These are phyloP conservation scores for Penstemon barbatus DNA, from an alignment of 257 asterid species.

Conservation along the genomic window DNA sequence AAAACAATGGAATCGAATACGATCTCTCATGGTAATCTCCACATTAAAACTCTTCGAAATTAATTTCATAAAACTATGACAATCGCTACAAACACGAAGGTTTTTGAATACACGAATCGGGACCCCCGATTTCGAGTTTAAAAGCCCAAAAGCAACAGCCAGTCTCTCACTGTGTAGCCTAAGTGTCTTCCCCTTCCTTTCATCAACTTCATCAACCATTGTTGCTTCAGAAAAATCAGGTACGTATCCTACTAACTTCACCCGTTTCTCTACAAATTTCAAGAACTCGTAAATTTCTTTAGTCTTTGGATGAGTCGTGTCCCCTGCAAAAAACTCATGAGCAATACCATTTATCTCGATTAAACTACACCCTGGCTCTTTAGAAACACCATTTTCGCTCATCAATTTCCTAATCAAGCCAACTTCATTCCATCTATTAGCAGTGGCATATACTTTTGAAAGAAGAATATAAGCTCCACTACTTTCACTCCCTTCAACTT, in stretches of 20 bases:
- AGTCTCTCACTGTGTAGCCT: slow-evolving; percentile 74
- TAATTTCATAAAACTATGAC: slow-evolving; percentile 57
- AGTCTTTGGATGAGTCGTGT: slow-evolving; percentile 57
- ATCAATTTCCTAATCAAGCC: slow-evolving; percentile 66
- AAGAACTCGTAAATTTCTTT: slow-evolving; percentile 48
- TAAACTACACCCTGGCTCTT: slow-evolving; percentile 76
- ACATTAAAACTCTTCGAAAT: slow-evolving; percentile 45
- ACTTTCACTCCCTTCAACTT: slow-evolving; percentile 29
- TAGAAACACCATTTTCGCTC: slow-evolving; percentile 60
- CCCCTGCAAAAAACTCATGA: slow-evolving; percentile 81
- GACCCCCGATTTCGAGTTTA: slow-evolving; percentile 50
- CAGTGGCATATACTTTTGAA: slow-evolving; percentile 68
- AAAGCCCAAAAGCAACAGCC: slow-evolving; percentile 64
- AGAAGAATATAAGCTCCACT: slow-evolving; percentile 72
- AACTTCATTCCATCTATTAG: slow-evolving; percentile 73
- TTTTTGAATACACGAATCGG: slow-evolving; percentile 71
- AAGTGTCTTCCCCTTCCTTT: slow-evolving; percentile 48
- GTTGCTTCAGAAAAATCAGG: slow-evolving; percentile 53
- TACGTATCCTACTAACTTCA: slow-evolving; percentile 50
- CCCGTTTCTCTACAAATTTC: slow-evolving; percentile 49
- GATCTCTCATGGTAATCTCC: slow-evolving; percentile 75
- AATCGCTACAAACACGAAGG: slow-evolving; percentile 61
- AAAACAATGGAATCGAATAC: slow-evolving; percentile 70
- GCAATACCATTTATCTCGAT: slow-evolving; percentile 58
- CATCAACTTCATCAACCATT: slow-evolving; percentile 50